phyloP scores from a whole-genome alignment of 805 yeast genomes.

The Yarrowia deformans region DNA sequence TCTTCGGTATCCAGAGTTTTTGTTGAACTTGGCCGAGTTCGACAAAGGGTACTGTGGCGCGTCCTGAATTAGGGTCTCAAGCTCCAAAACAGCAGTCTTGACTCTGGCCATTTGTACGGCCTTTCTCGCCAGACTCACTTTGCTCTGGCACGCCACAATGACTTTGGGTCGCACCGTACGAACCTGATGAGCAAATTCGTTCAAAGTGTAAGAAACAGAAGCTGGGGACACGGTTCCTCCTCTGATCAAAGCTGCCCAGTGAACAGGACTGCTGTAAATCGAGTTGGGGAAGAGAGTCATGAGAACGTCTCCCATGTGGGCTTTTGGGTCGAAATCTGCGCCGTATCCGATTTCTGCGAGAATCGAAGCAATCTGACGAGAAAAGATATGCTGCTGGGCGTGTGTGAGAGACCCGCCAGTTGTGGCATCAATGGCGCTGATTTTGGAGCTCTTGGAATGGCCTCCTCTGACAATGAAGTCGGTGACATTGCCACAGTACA shows the following conservation, averaged over 20 bases:
- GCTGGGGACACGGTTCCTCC: slow-evolving; percentile 32
- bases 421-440: background rate
- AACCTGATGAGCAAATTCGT: slow-evolving; percentile 21
- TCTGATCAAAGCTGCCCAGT: slow-evolving; percentile 14
- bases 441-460: slow-evolving; percentile 9
- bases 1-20: slow-evolving; percentile 4
- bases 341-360: background rate
- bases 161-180: background rate
- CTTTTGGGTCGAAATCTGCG: background rate
- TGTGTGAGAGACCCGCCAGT: background rate
- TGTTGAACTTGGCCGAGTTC: background rate
- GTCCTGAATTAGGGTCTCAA: background rate
- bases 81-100: background rate
- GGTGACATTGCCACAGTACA: slow-evolving; percentile 5
- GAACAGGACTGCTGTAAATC: slow-evolving; percentile 12
- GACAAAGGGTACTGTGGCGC: background rate
- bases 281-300: slow-evolving; percentile 13
- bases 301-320: slow-evolving; percentile 4
- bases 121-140: background rate
- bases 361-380: background rate
- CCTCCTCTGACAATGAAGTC: slow-evolving; percentile 22
- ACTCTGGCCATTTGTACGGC: slow-evolving; percentile 18
- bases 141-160: background rate
- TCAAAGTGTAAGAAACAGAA: slow-evolving; percentile 14
- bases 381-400: background rate